phyloP scores from a whole-genome alignment of 1,284 basidiomycete genomes.

The Fomitiporia mediterranea region DNA sequence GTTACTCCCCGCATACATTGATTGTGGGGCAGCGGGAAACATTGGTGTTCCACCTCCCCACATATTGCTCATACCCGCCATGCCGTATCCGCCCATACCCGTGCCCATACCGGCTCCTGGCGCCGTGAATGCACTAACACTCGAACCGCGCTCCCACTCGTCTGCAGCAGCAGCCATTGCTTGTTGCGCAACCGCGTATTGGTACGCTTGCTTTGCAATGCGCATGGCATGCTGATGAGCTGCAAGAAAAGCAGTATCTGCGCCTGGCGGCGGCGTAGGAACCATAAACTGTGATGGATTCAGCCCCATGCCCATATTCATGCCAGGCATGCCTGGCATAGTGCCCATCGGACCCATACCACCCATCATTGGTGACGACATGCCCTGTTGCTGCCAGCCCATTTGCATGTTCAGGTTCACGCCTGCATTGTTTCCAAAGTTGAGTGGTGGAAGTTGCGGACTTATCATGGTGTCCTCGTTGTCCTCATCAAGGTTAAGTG shows the following conservation, averaged over 20 bases:
- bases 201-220: constrained; percentile 78
- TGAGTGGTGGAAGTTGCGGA: constrained; percentile 29
- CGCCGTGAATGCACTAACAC: constrained; percentile 39
- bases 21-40: constrained; percentile 46
- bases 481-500: constrained; percentile 48
- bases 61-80: constrained; percentile 26
- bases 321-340: constrained; percentile 28
- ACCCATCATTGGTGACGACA: constrained; percentile 14
- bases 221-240: constrained; percentile 82
- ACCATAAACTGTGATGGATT: constrained; percentile 45
- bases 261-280: constrained; percentile 32
- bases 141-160: constrained; percentile 79
- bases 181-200: constrained; percentile 80
- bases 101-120: constrained; percentile 36
- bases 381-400: constrained; percentile 23
- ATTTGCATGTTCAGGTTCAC: constrained; percentile 23
- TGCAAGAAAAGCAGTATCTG: constrained; percentile 53
- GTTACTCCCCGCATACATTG: constrained; percentile 50
- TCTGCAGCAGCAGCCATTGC: constrained; percentile 78
- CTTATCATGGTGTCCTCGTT: constrained; percentile 47
- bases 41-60: constrained; percentile 40
- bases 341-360: constrained; percentile 43
- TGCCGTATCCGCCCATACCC: constrained; percentile 33
- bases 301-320: constrained; percentile 30
- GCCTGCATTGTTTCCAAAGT: constrained; percentile 16